A percentile compares a stretch with the other conserved stretches of the same genome.
These are phyloP conservation scores for Chalciporus chontae DNA, from an alignment of 768 basidiomycete species.

Conservation along the genomic window DNA sequence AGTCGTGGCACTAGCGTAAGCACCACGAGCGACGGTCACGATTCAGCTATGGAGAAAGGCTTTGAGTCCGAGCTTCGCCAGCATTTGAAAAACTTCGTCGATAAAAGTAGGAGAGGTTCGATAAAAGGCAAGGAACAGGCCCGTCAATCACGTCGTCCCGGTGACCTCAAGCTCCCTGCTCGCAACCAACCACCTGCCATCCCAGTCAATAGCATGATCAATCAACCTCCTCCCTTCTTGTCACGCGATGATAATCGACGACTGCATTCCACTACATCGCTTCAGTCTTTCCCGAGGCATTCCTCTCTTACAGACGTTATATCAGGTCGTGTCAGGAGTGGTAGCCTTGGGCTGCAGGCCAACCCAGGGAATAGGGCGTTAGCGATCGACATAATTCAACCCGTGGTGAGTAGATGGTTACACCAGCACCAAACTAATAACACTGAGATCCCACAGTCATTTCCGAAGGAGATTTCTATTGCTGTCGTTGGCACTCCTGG, in stretches of 20 bases:
- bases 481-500: slow-evolving; percentile 74
- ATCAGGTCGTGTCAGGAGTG: slow-evolving; percentile 53
- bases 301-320: slow-evolving; percentile 30
- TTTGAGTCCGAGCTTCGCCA: slow-evolving; percentile 55
- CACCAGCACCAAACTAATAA: background rate
- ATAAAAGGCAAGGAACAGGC: slow-evolving; percentile 44
- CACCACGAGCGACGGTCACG: slow-evolving; percentile 41
- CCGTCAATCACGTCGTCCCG: slow-evolving; percentile 45
- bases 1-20: slow-evolving; percentile 56
- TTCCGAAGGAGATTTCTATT: slow-evolving; percentile 48
- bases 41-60: slow-evolving; percentile 39
- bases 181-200: slow-evolving; percentile 43
- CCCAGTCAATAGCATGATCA: slow-evolving; percentile 27
- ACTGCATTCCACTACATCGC: slow-evolving; percentile 37
- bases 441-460: slow-evolving; percentile 19
- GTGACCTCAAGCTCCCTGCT: slow-evolving; percentile 61
- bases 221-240: slow-evolving; percentile 34
- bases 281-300: slow-evolving; percentile 35
- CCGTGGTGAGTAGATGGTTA: slow-evolving; percentile 22
- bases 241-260: slow-evolving; percentile 38
- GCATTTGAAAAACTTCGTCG: slow-evolving; percentile 36
- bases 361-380: slow-evolving; percentile 15
- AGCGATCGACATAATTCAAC: slow-evolving; percentile 17
- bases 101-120: slow-evolving; percentile 46
- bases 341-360: slow-evolving; percentile 52